These are phyloP conservation scores for Mycena albidolilacea DNA, from an alignment of 768 basidiomycete genomes.

Conservation along the genomic window DNA sequence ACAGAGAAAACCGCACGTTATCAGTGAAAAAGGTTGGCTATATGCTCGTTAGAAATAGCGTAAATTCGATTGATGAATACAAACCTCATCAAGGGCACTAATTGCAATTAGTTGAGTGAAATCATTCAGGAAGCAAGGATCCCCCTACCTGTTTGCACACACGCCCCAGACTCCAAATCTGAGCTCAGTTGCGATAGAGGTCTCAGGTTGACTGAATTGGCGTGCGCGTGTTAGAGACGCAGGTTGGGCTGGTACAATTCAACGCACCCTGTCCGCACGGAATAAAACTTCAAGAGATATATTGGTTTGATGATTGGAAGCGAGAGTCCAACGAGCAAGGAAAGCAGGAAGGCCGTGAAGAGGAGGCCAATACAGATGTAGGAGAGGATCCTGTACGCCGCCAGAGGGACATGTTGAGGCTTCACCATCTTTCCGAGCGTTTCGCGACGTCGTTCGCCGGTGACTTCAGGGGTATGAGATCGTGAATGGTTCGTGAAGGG, in stretches of 20 bases:
- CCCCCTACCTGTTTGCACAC: constrained; percentile 70
- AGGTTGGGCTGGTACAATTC: not conserved
- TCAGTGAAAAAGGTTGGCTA: constrained; percentile 56
- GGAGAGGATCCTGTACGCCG: constrained; percentile 63
- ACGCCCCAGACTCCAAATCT: constrained; percentile 89
- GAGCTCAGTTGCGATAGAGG: constrained; percentile 71
- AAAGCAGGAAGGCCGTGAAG: constrained; percentile 76
- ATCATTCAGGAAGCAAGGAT: not conserved
- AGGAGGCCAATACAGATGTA: constrained; percentile 64
- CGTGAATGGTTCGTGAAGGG: constrained; percentile 7
- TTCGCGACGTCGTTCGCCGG: not conserved
- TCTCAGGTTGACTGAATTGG: constrained; percentile 49
- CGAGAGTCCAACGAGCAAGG: constrained; percentile 83
- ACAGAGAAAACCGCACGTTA: constrained; percentile 23
- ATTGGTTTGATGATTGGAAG: constrained; percentile 81
- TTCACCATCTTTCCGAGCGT: constrained; percentile 24
- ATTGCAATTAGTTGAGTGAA: constrained; percentile 1
- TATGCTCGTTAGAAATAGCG: constrained; percentile 3
- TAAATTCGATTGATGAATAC: not conserved
- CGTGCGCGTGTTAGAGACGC: constrained; percentile 3
- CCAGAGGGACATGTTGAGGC: constrained; percentile 57
- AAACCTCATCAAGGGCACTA: constrained; percentile 28
- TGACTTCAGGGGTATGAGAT: constrained; percentile 27
- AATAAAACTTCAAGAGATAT: constrained; percentile 68
- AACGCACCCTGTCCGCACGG: constrained; percentile 44